Base-by-base conservation (phyloP, 2,329 filamentous ascomycete genomes). In the Pestalotiopsis sp. region DNA sequence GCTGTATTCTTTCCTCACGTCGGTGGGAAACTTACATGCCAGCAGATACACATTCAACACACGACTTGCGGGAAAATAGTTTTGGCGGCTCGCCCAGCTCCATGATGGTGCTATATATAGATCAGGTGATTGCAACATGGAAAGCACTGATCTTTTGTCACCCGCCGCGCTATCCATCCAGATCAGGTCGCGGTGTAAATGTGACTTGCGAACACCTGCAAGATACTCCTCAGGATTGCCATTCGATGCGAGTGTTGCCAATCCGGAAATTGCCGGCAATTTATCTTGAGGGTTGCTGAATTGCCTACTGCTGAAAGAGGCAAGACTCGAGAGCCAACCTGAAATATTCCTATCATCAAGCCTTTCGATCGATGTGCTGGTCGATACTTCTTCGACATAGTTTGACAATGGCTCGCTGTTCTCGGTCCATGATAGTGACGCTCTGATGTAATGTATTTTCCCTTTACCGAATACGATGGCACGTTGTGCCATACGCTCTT, bases 41-140 rank as follows among this genome's bases (percentile, higher is more conserved):
- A 22, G 7, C 6, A 9, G 17, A 3, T 6, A 0, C 20, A 22
- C 2, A 3, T 3, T 1, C 1, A 4, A 17, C 4, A 0, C 44
- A 22, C 3, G 0, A 52, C 0, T 6, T 30, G 7, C 0, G 30
- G 9, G 2, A 9, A 9, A 1, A 52, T 6, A 3, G 4, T 20
- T n/a, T 52, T 52, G 44, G 10, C 44, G 44, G 17, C 44, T 52
- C 44, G 44, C 44, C 44, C 44, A 52, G 1, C 44, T 52, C 44
- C 44, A 52, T 52, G 44, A 52, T 9, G 44, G n/a, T 52, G 44
- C 44, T 9, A 52, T 9, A 9, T 52, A 52, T 22, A 3, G n/a
- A 3, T 22, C 7, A 9, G 14, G 17, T 3, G n/a, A n/a, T 52
- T 52, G 44, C 44, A 52, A n/a, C 17, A 6, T 22, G 1, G 10